Base-by-base conservation (phyloP, 495 filamentous ascomycete genomes). In the Penicillium subrubescens region DNA sequence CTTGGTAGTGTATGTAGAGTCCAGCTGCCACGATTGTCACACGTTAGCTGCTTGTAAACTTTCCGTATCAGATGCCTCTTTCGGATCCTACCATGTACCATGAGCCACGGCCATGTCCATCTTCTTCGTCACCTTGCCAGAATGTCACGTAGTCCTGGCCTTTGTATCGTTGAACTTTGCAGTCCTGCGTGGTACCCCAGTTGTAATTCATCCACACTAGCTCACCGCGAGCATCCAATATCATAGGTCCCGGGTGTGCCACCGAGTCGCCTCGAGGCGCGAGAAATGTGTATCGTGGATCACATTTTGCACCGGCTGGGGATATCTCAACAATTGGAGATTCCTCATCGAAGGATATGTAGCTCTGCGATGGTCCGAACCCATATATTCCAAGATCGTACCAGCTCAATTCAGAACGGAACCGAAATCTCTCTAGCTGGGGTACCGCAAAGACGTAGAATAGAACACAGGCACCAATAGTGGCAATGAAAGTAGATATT, bases 121-220 rank as follows among this genome's bases (percentile, higher is more conserved):
- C 79, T 39, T 81, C 72, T 62, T 82, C 78, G 35, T 81, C 72
- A 8, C 84, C 83, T 51, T 83, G 77, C 85, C 84, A 87, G 59
- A 82, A 86, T 4, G 83, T 84, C 52, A 87, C 44, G 63, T 81
- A 84, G 14, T 80, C 74, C 54, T 79, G 63, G 37, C 74, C 80
- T 57, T 72, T 77, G 34, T 82, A 85, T 12, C 68, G 71, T 35
- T 82, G 81, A 0, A 83, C 73, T 60, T 77, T 76, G 60, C 84
- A 75, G 54, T 83, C 80, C 50, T 84, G 82, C 0, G 79, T 76
- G n/a, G 75, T 77, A 3, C 71, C 76, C 66, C 69, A 73, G 14
- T 75, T 74, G 23, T 72, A 66, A 60, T 81, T 71, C 48, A 73
- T 76, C 80, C 81, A 84, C 23, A 84, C 73, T 46, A 83, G 60